These are phyloP conservation scores for Aspergillus caelatus DNA, from an alignment of 2,329 filamentous ascomycete species.

Conservation along the genomic window DNA sequence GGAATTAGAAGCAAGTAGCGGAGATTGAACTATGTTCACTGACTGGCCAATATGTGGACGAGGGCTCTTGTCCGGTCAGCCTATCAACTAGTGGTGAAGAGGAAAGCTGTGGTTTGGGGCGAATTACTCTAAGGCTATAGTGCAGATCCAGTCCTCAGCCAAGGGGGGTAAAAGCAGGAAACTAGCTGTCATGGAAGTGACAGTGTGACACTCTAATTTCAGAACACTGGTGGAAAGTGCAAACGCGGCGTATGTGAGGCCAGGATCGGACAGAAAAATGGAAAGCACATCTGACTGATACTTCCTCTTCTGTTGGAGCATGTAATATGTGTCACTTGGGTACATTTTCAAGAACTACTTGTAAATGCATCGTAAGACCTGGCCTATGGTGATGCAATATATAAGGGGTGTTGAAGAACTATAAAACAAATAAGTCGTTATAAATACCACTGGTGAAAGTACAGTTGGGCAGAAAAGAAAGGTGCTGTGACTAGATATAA, in stretches of 20 bases:
- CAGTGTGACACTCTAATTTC: not conserved
- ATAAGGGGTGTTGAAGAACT: too few relatives aligned
- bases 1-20: not conserved
- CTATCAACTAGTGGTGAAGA: not conserved
- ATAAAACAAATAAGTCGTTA: too few relatives aligned
- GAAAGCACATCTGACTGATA: not conserved
- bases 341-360: not conserved
- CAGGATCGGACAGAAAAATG: not conserved
- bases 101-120: not conserved
- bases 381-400: not conserved
- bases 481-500: too few relatives aligned
- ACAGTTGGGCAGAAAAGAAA: too few relatives aligned
- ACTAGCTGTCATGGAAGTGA: not conserved
- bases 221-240: not conserved
- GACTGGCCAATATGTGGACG: not conserved
- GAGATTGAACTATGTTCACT: not conserved
- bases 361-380: not conserved
- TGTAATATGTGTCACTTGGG: too few relatives aligned
- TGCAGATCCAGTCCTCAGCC: not conserved
- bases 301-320: not conserved
- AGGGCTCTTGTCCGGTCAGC: not conserved
- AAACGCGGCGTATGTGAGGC: not conserved
- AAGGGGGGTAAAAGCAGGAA: not conserved
- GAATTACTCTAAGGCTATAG: not conserved
- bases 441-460: too few relatives aligned